Percentiles rank a stretch among this genome's conserved stretches.
Conservation (phyloP, 2,329 filamentous ascomycete genomes). For the Epichloe uncinata region DNA sequence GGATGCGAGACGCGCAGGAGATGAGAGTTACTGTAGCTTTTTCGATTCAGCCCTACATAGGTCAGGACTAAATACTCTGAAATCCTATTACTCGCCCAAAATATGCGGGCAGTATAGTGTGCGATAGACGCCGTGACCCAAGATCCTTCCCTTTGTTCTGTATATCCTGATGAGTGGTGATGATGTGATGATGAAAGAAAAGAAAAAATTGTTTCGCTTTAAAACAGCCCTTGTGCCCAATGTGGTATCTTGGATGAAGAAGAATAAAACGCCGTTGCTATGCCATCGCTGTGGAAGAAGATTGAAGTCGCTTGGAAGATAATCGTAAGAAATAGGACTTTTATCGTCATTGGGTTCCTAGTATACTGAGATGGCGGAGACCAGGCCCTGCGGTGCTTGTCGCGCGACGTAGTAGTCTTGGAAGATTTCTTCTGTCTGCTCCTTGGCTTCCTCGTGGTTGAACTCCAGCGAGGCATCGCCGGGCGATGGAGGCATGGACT, state of each 20-base stretch:
- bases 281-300: constrained; percentile 14
- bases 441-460: constrained; percentile 39
- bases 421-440: constrained; percentile 33
- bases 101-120: neutral
- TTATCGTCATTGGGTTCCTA: constrained; percentile 17
- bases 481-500: constrained; percentile 65
- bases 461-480: constrained; percentile 45
- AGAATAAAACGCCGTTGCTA: constrained; percentile 14
- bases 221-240: constrained; percentile 11
- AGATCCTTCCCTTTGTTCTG: constrained; percentile 4
- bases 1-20: neutral
- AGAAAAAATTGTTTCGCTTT: constrained; percentile 7
- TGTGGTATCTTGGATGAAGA: constrained; percentile 14
- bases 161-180: constrained; percentile 9
- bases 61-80: neutral
- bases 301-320: constrained; percentile 4
- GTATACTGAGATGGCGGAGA: constrained; percentile 45
- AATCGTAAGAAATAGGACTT: neutral
- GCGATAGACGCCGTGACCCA: neutral
- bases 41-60: constrained; percentile 1
- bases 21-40: neutral
- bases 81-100: neutral
- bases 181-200: neutral
- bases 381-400: constrained; percentile 35
- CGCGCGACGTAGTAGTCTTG: constrained; percentile 40